These are phyloP conservation scores for Fusarium lyarnte DNA, from an alignment of 2,329 filamentous ascomycete species.

Conservation along the genomic window DNA sequence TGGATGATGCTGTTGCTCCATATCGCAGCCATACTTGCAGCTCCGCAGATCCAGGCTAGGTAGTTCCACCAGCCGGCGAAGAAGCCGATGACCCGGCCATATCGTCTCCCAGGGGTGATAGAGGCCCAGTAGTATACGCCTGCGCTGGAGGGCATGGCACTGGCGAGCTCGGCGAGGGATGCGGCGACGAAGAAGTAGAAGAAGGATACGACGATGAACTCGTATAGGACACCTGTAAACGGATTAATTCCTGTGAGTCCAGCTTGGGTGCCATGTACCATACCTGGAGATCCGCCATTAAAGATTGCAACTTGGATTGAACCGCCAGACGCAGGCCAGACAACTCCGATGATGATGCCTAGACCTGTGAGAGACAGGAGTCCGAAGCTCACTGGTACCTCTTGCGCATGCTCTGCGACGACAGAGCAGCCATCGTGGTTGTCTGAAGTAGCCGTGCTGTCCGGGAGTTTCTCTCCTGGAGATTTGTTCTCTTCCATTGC, in stretches of 20 bases:
- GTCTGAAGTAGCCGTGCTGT: not conserved
- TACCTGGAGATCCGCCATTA: not conserved
- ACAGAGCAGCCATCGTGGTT: not conserved
- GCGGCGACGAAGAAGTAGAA: not conserved
- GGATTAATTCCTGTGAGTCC: rapidly evolving
- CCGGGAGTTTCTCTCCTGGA: rapidly evolving
- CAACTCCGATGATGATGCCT: not conserved
- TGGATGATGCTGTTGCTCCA: not conserved
- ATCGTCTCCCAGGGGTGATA: not conserved
- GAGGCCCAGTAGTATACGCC: not conserved
- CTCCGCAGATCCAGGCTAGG: not conserved
- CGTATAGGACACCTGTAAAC: not conserved
- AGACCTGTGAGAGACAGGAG: not conserved
- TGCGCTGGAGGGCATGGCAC: not conserved
- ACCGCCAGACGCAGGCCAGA: not conserved
- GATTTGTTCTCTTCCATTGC: not conserved
- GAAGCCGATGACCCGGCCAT: not conserved
- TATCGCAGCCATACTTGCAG: not conserved
- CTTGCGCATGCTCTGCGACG: not conserved
- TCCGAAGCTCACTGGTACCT: not conserved
- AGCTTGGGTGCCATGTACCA: rapidly evolving
- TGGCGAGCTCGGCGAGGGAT: not conserved
- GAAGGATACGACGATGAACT: not conserved
- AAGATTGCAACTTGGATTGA: not conserved
- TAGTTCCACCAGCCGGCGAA: not conserved